Percentiles rank a stretch among this genome's conserved stretches.
phyloP scores from a whole-genome alignment of 2,329 filamentous ascomycete species.

The Aspergillus proliferans region DNA sequence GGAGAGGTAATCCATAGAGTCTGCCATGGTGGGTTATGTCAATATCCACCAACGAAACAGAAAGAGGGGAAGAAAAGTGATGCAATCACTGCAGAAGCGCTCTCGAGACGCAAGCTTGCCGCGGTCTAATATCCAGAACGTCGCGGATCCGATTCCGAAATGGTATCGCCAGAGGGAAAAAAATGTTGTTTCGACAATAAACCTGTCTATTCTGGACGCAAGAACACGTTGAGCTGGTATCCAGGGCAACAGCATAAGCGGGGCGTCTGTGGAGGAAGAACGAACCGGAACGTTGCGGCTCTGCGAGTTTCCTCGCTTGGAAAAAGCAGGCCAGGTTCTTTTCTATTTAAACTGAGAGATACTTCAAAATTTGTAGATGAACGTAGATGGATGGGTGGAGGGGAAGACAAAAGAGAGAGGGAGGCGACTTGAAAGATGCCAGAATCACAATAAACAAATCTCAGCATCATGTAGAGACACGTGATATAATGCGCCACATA shows the following conservation, averaged over 20 bases:
- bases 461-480: too few relatives aligned
- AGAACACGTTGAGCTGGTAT: constrained; percentile 23
- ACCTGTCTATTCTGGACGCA: background rate
- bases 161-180: background rate
- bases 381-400: too few relatives aligned
- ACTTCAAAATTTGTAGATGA: too few relatives aligned
- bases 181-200: background rate
- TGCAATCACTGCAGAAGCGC: background rate
- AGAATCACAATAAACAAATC: too few relatives aligned
- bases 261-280: constrained; percentile 7
- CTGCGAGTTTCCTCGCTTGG: too few relatives aligned
- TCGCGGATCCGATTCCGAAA: background rate
- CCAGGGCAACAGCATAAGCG: constrained; percentile 31
- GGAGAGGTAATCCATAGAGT: constrained; percentile 76
- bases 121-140: background rate
- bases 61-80: background rate
- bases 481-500: too few relatives aligned
- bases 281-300: background rate
- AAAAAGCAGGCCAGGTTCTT: too few relatives aligned
- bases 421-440: too few relatives aligned
- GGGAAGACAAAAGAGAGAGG: too few relatives aligned
- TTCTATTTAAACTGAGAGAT: too few relatives aligned
- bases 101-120: background rate
- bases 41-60: background rate
- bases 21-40: constrained; percentile 29